Evolutionary conservation across 495 filamentous ascomycete genomes (phyloP), one percentile per base, ranked within the genome.

Genomic region (Annulohypoxylon stygium): DNA sequence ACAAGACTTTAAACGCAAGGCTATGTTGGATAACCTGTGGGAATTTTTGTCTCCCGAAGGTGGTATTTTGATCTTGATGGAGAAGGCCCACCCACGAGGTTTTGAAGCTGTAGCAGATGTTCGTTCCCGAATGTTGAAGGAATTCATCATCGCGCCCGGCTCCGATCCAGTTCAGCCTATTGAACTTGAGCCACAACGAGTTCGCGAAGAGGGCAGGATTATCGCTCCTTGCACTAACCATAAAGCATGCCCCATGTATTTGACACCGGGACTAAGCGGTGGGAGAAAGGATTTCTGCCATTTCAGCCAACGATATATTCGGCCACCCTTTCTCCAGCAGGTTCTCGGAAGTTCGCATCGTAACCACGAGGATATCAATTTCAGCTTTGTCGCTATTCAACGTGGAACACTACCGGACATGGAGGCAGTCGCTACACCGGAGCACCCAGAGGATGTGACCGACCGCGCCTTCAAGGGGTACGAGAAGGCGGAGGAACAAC

Each of bases 141-240:
- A 91, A 33, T 88, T 92, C 74, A 92, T 98, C 71, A 79, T 91
- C 10, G 90, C 91, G 45, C 90, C 92, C 4, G 86, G 81, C 14
- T 85, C 88, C 1, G 69, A 76, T 36, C 75, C 79, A 20, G 54
- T 75, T 11, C 73, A 76, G 5, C 73, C 77, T 10, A 76, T 77
- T n/a, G 72, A 84, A 47, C 37, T 67, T 39, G 71, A 81, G 18
- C 25, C 65, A 2, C 74, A 59, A 7, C 78, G 81, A 14, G 71
- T 73, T 25, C 83, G 81, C 11, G 93, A 96, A 70, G 80, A 86
- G 1, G 96, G 94, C 70, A 94, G 95, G 90, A 98, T 99, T 73
- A 87, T 99, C 68, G 96, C 97, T 0, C 96, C 96, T 0, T 99
- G 96, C 80, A 99, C 96, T 1, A 97, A 94, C 81, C 97, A 98